Evolutionary conservation across 108 stramenopile genomes (phyloP).

Genomic region (Nitzschia sp.): DNA sequence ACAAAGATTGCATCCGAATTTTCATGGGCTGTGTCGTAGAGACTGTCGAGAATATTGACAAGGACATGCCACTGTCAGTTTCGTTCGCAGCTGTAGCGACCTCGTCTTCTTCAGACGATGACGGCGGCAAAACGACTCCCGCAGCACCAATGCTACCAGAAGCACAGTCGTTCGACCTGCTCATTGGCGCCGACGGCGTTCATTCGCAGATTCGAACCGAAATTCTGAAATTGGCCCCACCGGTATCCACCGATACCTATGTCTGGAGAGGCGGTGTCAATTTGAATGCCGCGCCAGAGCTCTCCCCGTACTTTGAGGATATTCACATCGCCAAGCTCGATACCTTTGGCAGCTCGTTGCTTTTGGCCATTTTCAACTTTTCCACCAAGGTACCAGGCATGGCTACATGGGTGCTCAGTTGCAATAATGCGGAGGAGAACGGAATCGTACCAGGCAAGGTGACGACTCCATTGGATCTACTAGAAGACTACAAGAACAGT

Average conservation of each 20-base stretch:
- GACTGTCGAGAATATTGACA: neutral
- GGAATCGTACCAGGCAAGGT: neutral
- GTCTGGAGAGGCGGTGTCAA: conserved; percentile 22
- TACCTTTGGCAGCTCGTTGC: conserved; percentile 3
- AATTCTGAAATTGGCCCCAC: conserved; percentile 6
- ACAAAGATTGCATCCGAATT: neutral
- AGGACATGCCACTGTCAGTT: neutral
- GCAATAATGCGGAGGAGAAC: neutral
- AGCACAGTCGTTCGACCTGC: conserved; percentile 15
- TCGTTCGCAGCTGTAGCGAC: neutral
- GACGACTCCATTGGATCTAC: neutral
- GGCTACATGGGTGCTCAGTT: conserved; percentile 25
- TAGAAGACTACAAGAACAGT: neutral
- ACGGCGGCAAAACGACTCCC: too few species aligned
- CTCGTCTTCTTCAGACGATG: neutral
- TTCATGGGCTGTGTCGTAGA: neutral
- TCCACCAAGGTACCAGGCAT: conserved; percentile 17
- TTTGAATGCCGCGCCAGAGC: neutral
- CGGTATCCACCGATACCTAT: conserved; percentile 4
- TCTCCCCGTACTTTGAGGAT: neutral
- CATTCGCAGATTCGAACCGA: conserved; percentile 32
- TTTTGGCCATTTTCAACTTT: conserved; percentile 28
- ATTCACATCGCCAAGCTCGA: neutral
- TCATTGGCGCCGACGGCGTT: conserved; percentile 53
- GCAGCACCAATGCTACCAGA: too few species aligned